phyloP scores from a whole-genome alignment of 2,329 filamentous ascomycete genomes.

The Cytospora leucostoma region DNA sequence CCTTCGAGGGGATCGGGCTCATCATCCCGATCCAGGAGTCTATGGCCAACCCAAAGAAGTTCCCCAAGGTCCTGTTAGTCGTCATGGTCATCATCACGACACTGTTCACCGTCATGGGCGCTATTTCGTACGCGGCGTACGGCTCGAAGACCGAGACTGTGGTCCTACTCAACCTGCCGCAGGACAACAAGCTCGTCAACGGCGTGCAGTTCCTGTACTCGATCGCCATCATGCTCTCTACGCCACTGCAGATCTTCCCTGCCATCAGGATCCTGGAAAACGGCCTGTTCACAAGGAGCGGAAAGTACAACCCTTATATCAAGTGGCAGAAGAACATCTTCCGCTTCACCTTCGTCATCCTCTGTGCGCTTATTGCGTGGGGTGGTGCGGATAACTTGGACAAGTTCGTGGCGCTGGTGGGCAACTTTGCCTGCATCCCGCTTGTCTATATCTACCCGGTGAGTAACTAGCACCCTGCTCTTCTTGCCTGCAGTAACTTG shows the following conservation, averaged over 20 bases:
- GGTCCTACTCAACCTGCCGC: slow-evolving; percentile 91
- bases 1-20: slow-evolving; percentile 94
- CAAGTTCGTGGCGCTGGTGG: slow-evolving; percentile 95
- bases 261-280: slow-evolving; percentile 97
- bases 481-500: background rate
- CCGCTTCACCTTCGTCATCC: slow-evolving; percentile 86
- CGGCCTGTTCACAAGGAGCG: slow-evolving; percentile 87
- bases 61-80: slow-evolving; percentile 80
- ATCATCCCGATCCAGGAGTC: slow-evolving; percentile 98
- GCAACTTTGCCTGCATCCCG: slow-evolving; percentile 96
- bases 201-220: slow-evolving; percentile 96
- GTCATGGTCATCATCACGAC: slow-evolving; percentile 96
- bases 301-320: slow-evolving; percentile 97
- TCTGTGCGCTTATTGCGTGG: slow-evolving; percentile 89
- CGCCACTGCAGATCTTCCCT: slow-evolving; percentile 94
- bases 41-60: slow-evolving; percentile 89
- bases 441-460: slow-evolving; percentile 97
- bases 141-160: slow-evolving; percentile 95
- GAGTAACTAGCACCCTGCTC: slow-evolving; percentile 46
- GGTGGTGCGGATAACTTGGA: slow-evolving; percentile 89
- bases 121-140: slow-evolving; percentile 93
- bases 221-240: slow-evolving; percentile 93
- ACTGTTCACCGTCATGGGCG: slow-evolving; percentile 88
- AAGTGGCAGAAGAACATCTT: slow-evolving; percentile 99
- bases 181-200: slow-evolving; percentile 94